phyloP scores from a whole-genome alignment of 352 stramenopile species.

The Phytophthora rubi region DNA sequence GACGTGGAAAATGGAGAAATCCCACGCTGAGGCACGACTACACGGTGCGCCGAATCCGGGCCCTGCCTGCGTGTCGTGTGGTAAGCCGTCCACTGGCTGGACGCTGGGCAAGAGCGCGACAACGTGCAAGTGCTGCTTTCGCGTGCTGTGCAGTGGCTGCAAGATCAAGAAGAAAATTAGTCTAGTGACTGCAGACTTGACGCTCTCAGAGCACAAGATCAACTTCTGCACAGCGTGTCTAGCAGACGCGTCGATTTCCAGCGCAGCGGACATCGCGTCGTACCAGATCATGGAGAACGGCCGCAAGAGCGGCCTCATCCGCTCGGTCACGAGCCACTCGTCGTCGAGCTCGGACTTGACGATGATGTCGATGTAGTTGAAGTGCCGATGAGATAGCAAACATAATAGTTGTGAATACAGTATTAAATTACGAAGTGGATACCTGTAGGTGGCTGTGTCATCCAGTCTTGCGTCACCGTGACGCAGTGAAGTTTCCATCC shows the following conservation, averaged over 20 bases:
- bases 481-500: background rate
- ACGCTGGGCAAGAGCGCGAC: conserved; percentile 37
- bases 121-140: conserved; percentile 47
- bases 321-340: conserved; percentile 31
- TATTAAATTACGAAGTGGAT: conserved; percentile 34
- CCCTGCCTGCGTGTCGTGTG: conserved; percentile 30
- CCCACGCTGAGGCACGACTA: conserved; percentile 31
- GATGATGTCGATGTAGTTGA: conserved; percentile 23
- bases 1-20: conserved; percentile 60
- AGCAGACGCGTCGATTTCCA: conserved; percentile 27
- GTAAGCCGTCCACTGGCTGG: conserved; percentile 29
- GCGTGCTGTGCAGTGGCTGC: conserved; percentile 37
- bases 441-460: conserved; percentile 1
- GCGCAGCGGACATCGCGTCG: conserved; percentile 35
- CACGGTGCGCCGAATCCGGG: conserved; percentile 36
- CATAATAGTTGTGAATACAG: conserved; percentile 18
- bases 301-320: conserved; percentile 37
- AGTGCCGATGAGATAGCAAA: conserved; percentile 14
- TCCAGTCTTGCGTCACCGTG: too few species aligned
- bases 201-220: conserved; percentile 42
- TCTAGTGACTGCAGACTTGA: conserved; percentile 42
- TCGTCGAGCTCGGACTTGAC: conserved; percentile 40
- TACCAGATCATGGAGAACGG: conserved; percentile 41
- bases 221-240: conserved; percentile 44
- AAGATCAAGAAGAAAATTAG: conserved; percentile 54